Evolutionary conservation across 371 early-diverging fungal genomes (phyloP), one percentile per base, ranked within the genome.

Genomic region (Haplosporangium sp.): DNA sequence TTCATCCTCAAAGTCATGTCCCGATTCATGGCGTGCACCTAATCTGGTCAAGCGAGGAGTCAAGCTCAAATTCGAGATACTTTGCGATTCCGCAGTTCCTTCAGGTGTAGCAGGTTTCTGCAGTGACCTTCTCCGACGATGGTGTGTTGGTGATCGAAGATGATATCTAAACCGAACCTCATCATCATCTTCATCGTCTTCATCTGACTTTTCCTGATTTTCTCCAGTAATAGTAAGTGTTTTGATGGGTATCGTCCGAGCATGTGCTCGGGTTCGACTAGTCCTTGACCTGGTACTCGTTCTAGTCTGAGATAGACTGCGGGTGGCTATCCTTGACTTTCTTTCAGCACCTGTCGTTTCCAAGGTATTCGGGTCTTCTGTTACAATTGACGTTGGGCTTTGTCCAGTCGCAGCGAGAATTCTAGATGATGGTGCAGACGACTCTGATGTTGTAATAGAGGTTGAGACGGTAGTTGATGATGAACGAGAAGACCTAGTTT

Each of bases 1-100:
- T 19, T 73, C 74, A 45, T 78, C 73, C 5, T 69, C 74, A 35
- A 78, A 52, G 38, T 57, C 78, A 63, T 73, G 73, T 4, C 78
- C 74, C 5, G 78, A 78, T 64, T 78, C 78, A 60, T 78, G 78
- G 11, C 78, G 78, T 3, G 78, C 78, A 10, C 78, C 78, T 61
- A 78, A 58, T 37, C 78, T 73, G 8, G 78, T 78, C 55, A 78
- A 73, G 57, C 78, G 78, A 35, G 78, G 78, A 3, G 74, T 69
- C 69, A 65, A 19, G 35, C 60, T 68, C 63, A 72, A 34, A 13
- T 35, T 58, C 19, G 72, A 61, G 37, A 61, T 53, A n/a, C 38
- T 13, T 44, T 57, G 11, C 0, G 65, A 17, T 45, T 69, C 70
- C 1, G n/a, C 50, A 11, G 45, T 38, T 20, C 45, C 59, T 9